These are phyloP conservation scores for Plasmodium billcollinsi DNA, from an alignment of 169 alveolate species.

Conservation along the genomic window DNA sequence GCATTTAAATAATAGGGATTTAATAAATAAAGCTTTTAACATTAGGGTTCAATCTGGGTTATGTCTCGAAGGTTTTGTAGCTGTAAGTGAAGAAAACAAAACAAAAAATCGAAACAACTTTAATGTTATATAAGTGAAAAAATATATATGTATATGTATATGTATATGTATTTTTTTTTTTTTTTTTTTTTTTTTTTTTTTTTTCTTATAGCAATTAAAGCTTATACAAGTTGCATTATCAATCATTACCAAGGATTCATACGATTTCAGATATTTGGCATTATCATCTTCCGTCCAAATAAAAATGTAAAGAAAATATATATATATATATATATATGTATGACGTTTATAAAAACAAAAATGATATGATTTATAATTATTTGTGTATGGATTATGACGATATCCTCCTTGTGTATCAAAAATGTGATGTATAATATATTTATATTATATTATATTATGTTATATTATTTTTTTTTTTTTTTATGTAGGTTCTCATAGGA, in stretches of 20 bases:
- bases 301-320: conserved; percentile 34
- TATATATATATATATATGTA: not conserved
- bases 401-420: no score
- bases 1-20: not conserved
- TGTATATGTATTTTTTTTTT: not conserved
- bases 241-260: conserved; percentile 74
- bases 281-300: conserved; percentile 65
- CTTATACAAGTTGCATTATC: conserved; percentile 77
- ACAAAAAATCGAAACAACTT: not conserved
- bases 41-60: conserved; percentile 32
- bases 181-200: not conserved
- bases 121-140: not conserved
- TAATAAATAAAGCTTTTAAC: conserved; percentile 27
- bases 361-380: no score
- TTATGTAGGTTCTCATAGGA: conserved; percentile 37
- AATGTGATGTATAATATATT: no score
- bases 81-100: conserved; percentile 35
- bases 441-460: no score
- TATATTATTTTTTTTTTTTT: conserved; percentile 5
- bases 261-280: conserved; percentile 51
- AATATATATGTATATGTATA: not conserved
- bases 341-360: no score
- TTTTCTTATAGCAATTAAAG: conserved; percentile 78
- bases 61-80: conserved; percentile 34
- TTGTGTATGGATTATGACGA: no score